Evolutionary conservation across 495 filamentous ascomycete species (phyloP).

Genomic region (Penicillium paradoxum): DNA sequence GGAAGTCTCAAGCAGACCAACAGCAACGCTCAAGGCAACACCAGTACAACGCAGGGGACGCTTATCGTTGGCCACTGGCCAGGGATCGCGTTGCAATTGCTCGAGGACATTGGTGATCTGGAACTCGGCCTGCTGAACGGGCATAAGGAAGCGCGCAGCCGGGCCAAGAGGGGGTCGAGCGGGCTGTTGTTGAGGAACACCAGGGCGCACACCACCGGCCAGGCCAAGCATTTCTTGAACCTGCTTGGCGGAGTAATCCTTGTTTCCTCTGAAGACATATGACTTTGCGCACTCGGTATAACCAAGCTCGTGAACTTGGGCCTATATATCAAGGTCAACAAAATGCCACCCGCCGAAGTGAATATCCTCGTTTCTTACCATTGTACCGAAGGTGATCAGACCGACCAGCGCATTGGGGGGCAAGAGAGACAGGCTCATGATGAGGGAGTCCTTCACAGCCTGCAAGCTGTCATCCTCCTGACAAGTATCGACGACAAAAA

Average conservation of each 20-base stretch:
- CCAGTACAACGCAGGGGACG: constrained; percentile 91
- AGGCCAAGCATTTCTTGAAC: constrained; percentile 98
- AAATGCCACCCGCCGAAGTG: background rate
- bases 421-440: constrained; percentile 93
- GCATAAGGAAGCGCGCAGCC: constrained; percentile 85
- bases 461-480: constrained; percentile 97
- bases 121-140: constrained; percentile 94
- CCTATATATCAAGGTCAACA: constrained; percentile 43
- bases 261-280: constrained; percentile 98
- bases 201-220: constrained; percentile 64
- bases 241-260: constrained; percentile 94
- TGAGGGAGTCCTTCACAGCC: constrained; percentile 90
- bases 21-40: constrained; percentile 90
- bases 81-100: constrained; percentile 95
- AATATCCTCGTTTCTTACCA: constrained; percentile 52
- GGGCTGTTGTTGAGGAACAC: constrained; percentile 59
- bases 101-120: constrained; percentile 97
- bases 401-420: constrained; percentile 93
- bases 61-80: constrained; percentile 94
- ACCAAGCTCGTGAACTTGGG: constrained; percentile 96
- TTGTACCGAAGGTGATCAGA: constrained; percentile 92
- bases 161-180: constrained; percentile 77
- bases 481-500: constrained; percentile 98
- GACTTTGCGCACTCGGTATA: constrained; percentile 98
- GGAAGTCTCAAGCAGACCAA: constrained; percentile 85